Percentiles rank a stretch among this genome's conserved stretches.
phyloP scores from a whole-genome alignment of 2,329 filamentous ascomycete genomes.

The Chaetoscypha palmicola region DNA sequence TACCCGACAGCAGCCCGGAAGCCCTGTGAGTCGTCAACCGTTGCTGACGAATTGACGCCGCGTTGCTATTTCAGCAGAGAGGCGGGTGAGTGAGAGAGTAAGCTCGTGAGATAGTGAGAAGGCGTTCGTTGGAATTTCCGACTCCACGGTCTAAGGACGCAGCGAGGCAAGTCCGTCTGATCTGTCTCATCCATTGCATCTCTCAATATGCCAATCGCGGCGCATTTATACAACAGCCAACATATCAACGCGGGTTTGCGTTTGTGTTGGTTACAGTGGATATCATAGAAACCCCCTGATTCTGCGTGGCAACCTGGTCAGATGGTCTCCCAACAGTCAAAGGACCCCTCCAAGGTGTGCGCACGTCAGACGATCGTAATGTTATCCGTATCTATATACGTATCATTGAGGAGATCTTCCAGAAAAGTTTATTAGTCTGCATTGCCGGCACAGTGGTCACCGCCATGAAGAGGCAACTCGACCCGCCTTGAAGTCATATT shows the following conservation, averaged over 20 bases:
- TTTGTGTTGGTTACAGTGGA: background rate
- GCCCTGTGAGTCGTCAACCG: no score
- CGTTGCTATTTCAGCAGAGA: no score
- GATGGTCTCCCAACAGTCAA: background rate
- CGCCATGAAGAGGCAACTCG: conserved; percentile 3
- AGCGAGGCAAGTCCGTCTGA: conserved; percentile 1
- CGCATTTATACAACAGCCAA: no score
- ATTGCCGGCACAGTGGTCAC: background rate
- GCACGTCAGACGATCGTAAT: conserved; percentile 2
- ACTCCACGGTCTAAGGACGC: background rate
- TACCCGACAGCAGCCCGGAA: no score
- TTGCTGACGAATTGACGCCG: no score
- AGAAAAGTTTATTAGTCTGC: conserved; percentile 1
- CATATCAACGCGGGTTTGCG: no score
- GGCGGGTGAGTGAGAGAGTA: no score
- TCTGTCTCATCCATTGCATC: conserved; percentile 1
- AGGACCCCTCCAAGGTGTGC: background rate
- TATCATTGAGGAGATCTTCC: background rate
- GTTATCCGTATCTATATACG: background rate
- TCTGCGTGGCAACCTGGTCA: conserved; percentile 3
- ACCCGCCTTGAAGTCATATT: no score
- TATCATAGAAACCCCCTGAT: background rate
- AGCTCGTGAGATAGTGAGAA: no score
- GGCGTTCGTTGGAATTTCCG: no score
- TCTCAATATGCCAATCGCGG: background rate